phyloP scores from a whole-genome alignment of 257 asterid genomes.

The Nicotiana knightiana region DNA sequence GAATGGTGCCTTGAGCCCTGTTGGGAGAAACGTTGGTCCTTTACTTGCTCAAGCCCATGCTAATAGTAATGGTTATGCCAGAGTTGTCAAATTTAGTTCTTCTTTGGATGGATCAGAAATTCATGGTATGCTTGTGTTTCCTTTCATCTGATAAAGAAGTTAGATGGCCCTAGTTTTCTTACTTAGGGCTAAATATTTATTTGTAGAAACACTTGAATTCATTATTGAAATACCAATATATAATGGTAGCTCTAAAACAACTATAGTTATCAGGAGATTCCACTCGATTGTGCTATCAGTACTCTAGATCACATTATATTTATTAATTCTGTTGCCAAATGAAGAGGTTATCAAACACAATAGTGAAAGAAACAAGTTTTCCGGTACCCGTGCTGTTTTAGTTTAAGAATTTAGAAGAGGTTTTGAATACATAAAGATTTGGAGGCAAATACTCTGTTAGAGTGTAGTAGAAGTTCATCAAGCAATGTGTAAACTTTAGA shows the following conservation, averaged over 20 bases:
- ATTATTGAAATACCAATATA: not conserved
- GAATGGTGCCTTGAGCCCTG: constrained; percentile 58
- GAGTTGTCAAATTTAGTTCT: constrained; percentile 41
- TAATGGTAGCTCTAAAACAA: not conserved
- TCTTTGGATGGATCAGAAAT: constrained; percentile 22
- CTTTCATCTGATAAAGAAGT: not conserved
- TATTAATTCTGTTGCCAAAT: not conserved
- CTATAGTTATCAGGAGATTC: not conserved
- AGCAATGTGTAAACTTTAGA: not conserved
- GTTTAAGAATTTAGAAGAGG: not conserved
- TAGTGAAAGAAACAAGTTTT: not conserved
- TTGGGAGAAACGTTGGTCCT: constrained; percentile 28
- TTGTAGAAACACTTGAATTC: not conserved
- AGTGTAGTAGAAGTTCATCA: not conserved
- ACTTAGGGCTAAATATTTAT: not conserved
- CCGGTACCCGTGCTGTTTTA: not conserved
- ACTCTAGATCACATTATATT: not conserved
- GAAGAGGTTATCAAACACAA: not conserved
- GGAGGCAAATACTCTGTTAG: not conserved
- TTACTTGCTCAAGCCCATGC: constrained; percentile 95
- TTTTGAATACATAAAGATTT: not conserved
- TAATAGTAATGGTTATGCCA: constrained; percentile 43
- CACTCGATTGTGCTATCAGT: not conserved
- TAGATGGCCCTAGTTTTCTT: not conserved
- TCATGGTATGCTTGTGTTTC: constrained; percentile 26